These are phyloP conservation scores for Clavispora phyllophila DNA, from an alignment of 805 yeast genomes.

Conservation along the genomic window DNA sequence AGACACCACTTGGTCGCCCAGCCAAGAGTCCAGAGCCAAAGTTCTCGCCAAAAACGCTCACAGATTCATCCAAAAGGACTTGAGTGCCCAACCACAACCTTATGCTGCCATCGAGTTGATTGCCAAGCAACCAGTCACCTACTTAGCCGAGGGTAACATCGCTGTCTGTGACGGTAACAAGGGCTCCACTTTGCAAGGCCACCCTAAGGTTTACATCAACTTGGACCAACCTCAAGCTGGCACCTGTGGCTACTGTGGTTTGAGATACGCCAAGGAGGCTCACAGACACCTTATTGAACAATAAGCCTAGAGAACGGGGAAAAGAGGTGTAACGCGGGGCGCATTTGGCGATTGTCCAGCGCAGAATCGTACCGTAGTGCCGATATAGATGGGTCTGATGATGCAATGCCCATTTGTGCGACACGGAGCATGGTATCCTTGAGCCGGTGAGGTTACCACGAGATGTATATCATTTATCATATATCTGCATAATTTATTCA, in stretches of 20 bases:
- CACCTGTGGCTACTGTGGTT: constrained; percentile 79
- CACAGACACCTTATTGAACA: constrained; percentile 37
- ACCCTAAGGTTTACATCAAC: constrained; percentile 77
- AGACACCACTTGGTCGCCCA: constrained; percentile 60
- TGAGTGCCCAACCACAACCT: constrained; percentile 68
- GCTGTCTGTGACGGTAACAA: constrained; percentile 85
- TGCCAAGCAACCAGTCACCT: constrained; percentile 65
- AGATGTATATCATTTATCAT: neutral
- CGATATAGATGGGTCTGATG: too few species aligned
- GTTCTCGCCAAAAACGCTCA: constrained; percentile 48
- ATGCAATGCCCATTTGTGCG: neutral
- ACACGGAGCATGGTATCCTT: neutral
- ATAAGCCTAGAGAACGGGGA: neutral
- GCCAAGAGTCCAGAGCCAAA: constrained; percentile 58
- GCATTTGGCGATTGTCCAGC: neutral
- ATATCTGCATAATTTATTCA: neutral
- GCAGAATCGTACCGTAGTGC: too few species aligned
- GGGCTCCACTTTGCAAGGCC: constrained; percentile 67
- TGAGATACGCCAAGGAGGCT: constrained; percentile 56
- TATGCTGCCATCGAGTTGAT: constrained; percentile 82
- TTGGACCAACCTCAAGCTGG: constrained; percentile 70
- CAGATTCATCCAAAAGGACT: constrained; percentile 68
- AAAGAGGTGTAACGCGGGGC: neutral
- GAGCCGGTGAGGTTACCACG: neutral
- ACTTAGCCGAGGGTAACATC: constrained; percentile 46